phyloP scores from a whole-genome alignment of 306 rosid genomes.

The Hippophae gyantsensis region DNA sequence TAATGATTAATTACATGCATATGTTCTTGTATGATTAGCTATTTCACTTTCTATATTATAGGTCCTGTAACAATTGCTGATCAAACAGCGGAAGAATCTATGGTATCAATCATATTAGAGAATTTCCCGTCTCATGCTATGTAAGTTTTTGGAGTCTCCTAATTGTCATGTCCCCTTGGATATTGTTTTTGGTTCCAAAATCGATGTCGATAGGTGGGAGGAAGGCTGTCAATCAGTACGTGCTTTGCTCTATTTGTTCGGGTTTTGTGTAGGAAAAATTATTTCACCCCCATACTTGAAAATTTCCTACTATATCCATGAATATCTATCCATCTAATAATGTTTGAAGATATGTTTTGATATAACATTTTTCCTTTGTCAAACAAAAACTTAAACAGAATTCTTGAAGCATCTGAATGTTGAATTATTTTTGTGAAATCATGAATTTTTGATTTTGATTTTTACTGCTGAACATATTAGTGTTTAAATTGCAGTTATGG shows the following conservation, averaged over 20 bases:
- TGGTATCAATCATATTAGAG: constrained; percentile 52
- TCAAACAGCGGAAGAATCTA: constrained; percentile 78
- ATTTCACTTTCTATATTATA: constrained; percentile 16
- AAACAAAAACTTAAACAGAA: constrained; percentile 2
- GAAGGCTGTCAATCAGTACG: too few relatives aligned
- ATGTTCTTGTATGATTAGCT: background rate
- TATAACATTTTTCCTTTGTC: background rate
- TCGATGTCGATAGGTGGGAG: background rate
- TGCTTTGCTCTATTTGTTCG: too few relatives aligned
- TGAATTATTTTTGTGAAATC: constrained; percentile 2
- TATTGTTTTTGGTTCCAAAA: background rate
- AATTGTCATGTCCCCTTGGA: background rate
- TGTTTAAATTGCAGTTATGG: constrained; percentile 53
- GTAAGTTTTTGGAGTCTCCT: constrained; percentile 24
- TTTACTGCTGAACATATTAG: constrained; percentile 8
- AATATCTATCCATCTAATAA: background rate
- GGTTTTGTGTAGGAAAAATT: too few relatives aligned
- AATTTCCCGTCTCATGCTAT: constrained; percentile 79
- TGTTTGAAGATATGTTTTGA: background rate
- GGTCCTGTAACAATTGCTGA: constrained; percentile 97
- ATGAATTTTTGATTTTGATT: constrained; percentile 6
- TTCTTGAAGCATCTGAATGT: constrained; percentile 1
- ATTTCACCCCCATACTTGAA: too few relatives aligned
- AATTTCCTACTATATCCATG: too few relatives aligned
- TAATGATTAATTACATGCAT: background rate